Conservation (phyloP, 805 yeast species). For the Pichia insulana region DNA sequence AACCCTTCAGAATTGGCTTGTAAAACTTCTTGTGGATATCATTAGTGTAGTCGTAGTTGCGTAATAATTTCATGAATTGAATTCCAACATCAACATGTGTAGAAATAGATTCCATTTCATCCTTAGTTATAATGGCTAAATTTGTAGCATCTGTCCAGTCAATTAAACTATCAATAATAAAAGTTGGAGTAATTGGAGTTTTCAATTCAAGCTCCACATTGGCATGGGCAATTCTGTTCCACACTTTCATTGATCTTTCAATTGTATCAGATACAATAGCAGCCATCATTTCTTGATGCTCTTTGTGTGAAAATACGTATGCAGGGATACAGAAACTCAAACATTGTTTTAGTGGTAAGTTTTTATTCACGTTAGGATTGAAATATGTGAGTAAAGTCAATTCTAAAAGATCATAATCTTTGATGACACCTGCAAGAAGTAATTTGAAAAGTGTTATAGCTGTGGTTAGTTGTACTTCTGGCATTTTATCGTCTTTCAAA, state of each 20-base stretch:
- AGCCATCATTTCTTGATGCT: slow-evolving; percentile 61
- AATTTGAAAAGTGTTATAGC: slow-evolving; percentile 85
- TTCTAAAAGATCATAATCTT: slow-evolving; percentile 63
- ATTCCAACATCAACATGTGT: slow-evolving; percentile 50
- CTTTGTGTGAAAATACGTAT: slow-evolving; percentile 65
- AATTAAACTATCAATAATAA: slow-evolving; percentile 59
- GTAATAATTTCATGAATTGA: slow-evolving; percentile 44
- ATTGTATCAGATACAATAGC: slow-evolving; percentile 60
- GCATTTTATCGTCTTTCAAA: slow-evolving; percentile 46
- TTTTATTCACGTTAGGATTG: slow-evolving; percentile 53
- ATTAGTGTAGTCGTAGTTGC: slow-evolving; percentile 35
- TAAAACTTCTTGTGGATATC: slow-evolving; percentile 43
- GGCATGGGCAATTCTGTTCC: slow-evolving; percentile 31
- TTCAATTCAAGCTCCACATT: slow-evolving; percentile 23
- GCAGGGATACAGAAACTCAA: slow-evolving; percentile 85
- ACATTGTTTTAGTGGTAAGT: slow-evolving; percentile 66
- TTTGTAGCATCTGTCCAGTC: slow-evolving; percentile 81
- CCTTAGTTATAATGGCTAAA: slow-evolving; percentile 41
- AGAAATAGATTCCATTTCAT: slow-evolving; percentile 33
- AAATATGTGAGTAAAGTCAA: slow-evolving; percentile 67
- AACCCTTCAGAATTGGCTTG: slow-evolving; percentile 42
- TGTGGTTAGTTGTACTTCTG: slow-evolving; percentile 65
- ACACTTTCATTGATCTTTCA: slow-evolving; percentile 40
- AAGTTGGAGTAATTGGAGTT: slow-evolving; percentile 34
- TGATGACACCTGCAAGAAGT: slow-evolving; percentile 65